phyloP scores from a whole-genome alignment of 768 basidiomycete species.

The Termitomyces sp. region DNA sequence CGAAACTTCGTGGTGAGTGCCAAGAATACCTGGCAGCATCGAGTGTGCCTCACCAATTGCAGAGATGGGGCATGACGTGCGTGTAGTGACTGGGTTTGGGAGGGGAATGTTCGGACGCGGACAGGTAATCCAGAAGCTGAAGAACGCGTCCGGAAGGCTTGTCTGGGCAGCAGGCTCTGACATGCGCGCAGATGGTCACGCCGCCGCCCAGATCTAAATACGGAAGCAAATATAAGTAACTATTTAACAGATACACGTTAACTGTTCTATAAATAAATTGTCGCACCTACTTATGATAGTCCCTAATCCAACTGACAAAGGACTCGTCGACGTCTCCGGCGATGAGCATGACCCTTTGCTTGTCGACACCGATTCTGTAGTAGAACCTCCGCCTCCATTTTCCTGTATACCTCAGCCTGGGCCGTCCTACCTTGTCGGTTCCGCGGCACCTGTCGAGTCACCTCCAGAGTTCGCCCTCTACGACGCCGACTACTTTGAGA shows the following conservation, averaged over 20 bases:
- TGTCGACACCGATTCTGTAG: not conserved
- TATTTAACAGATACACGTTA: not conserved
- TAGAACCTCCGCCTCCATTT: constrained; percentile 11
- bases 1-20: constrained; percentile 57
- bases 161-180: constrained; percentile 97
- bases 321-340: not conserved
- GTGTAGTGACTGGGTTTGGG: constrained; percentile 51
- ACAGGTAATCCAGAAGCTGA: constrained; percentile 83
- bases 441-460: constrained; percentile 10
- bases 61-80: constrained; percentile 91
- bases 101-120: constrained; percentile 75
- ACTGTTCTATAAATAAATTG: constrained; percentile 2
- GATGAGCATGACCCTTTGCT: not conserved
- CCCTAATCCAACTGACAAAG: constrained; percentile 4
- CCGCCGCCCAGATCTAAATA: constrained; percentile 73
- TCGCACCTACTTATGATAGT: constrained; percentile 6
- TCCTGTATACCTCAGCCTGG: not conserved
- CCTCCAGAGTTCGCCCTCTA: constrained; percentile 64
- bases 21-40: not conserved
- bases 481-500: constrained; percentile 53
- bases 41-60: constrained; percentile 5
- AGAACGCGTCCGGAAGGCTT: constrained; percentile 56
- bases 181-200: constrained; percentile 83
- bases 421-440: not conserved
- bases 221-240: not conserved